Evolutionary conservation across 371 early-diverging fungal genomes (phyloP).

Genomic region (Blastocladiella emersonii): DNA sequence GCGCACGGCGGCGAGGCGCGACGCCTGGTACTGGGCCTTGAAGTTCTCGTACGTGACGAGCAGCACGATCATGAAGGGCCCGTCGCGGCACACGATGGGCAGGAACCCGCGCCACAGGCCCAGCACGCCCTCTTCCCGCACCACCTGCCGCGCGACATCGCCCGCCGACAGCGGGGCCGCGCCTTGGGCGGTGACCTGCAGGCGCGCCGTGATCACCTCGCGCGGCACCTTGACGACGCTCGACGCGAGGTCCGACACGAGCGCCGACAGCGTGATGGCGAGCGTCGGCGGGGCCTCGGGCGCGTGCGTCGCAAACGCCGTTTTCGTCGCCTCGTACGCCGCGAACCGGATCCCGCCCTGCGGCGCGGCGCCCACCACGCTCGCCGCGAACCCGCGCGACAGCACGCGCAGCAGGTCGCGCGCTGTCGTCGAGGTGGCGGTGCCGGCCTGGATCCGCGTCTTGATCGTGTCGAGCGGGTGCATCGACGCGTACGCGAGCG

Average conservation of each 20-base stretch:
- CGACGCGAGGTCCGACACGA: constrained; percentile 58
- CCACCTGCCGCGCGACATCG: constrained; percentile 37
- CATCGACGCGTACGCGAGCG: constrained; percentile 52
- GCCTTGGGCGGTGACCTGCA: constrained; percentile 53
- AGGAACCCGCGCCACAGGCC: constrained; percentile 67
- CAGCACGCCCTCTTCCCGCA: constrained; percentile 45
- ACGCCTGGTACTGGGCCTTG: constrained; percentile 49
- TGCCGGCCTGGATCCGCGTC: constrained; percentile 46
- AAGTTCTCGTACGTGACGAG: constrained; percentile 66
- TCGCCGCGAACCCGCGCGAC: constrained; percentile 50
- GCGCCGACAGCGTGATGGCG: constrained; percentile 56
- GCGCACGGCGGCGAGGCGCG: constrained; percentile 20
- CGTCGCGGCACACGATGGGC: constrained; percentile 58
- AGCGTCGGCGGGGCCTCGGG: constrained; percentile 26
- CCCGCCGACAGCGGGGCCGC: constrained; percentile 7
- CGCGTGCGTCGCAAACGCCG: constrained; percentile 25
- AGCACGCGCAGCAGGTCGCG: constrained; percentile 37
- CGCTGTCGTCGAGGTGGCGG: constrained; percentile 17
- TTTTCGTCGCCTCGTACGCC: constrained; percentile 61
- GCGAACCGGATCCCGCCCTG: constrained; percentile 63
- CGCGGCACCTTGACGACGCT: constrained; percentile 69
- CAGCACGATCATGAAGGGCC: constrained; percentile 71
- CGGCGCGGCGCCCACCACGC: constrained; percentile 53
- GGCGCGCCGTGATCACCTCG: constrained; percentile 63
- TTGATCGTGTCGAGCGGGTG: constrained; percentile 58